Evolutionary conservation across 2,329 filamentous ascomycete genomes (phyloP), one percentile per base, ranked within the genome.

Genomic region (Parasarocladium wereldwijsianum): DNA sequence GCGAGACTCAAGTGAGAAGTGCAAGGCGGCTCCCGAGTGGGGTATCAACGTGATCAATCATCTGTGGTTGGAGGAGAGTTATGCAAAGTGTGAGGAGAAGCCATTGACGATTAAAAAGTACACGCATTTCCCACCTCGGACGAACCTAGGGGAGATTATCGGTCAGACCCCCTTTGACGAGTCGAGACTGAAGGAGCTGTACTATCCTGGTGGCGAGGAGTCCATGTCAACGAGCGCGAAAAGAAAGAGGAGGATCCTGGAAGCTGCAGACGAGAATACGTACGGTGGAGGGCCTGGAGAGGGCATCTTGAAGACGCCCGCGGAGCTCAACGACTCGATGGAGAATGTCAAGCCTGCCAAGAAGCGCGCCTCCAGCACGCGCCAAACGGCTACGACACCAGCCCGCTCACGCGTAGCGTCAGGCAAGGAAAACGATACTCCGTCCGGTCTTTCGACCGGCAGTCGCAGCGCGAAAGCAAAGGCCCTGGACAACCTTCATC

Each of bases 1-100:
- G 4, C 80, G 93, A 42, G 74, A 77, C 34, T 73, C 74, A 33
- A 92, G 87, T 45, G 90, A 96, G 47, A 98, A 98, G 54, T 94
- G 82, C 50, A 76, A 79, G 21, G 90, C 90, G 2, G 90, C 90
- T 0, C 70, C 73, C 36, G 90, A 96, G 54, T 98, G 90, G 90
- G 78, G 79, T 31, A 76, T 96, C 32, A 62, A 84, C 33, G 78
- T 93, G 43, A 62, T 93, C 43, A 98, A 96, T 50, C 90, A 98
- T 49, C 64, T 98, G 1, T 98, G 90, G 90, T 67, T 98, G 26
- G 90, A 98, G 52, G 90, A 98, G 47, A 92, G 85, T 52, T 98
- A 96, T 47, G 84, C 87, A 2, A 84, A 80, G 48, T 93, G 85
- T 58, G 68, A 80, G 45, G 60, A 78, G 34, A 78, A 83, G 47